Base-by-base conservation (phyloP, 768 basidiomycete species). In the Leccinum olivaceopallidum region DNA sequence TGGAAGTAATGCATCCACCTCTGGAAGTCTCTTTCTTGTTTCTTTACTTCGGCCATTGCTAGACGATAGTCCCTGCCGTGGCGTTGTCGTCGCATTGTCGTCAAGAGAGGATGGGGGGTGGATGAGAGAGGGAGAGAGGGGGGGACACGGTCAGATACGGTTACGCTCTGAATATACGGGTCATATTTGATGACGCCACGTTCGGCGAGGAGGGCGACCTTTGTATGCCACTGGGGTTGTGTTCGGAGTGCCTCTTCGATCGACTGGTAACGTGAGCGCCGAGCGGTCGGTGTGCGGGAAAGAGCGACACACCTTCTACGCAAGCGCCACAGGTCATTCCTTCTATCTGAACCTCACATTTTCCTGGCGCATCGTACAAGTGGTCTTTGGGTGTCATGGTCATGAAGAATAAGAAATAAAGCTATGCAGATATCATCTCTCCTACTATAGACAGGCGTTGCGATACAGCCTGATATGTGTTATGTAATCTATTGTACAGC, bases 201-300 rank as follows among this genome's bases (percentile, higher is more conserved):
- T 74, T 99, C 96, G 13, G 97, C 94, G 26, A 99, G 83, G 20
- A 99, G 82, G 24, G 95, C 95, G n/a, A 99, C 95, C 71, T 94
- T 94, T 62, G 77, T 55, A 99, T 95, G n/a, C 97, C 97, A n/a
- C 24, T 24, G 24, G 24, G 85, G 77, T 72, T 95, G 92, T 18
- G 79, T 80, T 68, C 87, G 80, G 22, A 96, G 82, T 80, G 90
- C 89, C 44, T 87, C 85, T 71, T 96, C 94, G 59, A 95, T 95
- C 14, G 90, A 85, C 89, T 93, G 63, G 22, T 36, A 12, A 16
- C 6, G 20, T 63, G 22, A 65, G 37, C 50, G 5, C 7, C 34
- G 18, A 20, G 44, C 12, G n/a, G 16, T n/a, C 28, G 1, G 53
- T 5, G 34, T 22, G 22, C 1, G 3, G 14, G 7, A 12, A 7